phyloP scores from a whole-genome alignment of 1,284 basidiomycete species.

The Pseudozyma flocculosa region DNA sequence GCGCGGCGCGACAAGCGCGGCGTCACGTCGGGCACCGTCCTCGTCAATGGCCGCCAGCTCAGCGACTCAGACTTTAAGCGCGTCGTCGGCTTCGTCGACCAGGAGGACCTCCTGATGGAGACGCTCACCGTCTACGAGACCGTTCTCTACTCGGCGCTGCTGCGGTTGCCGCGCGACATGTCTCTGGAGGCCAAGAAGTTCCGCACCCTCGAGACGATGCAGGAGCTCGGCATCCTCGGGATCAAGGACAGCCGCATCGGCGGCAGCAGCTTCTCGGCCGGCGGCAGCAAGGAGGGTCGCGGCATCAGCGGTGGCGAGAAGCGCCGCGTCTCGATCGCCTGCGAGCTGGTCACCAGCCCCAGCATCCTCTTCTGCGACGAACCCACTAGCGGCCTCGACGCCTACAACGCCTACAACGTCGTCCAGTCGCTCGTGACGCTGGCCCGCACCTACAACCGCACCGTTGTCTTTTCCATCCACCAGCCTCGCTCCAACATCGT shows the following conservation, averaged over 20 bases:
- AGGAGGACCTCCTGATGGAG: slow-evolving; percentile 94
- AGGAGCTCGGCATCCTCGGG: slow-evolving; percentile 86
- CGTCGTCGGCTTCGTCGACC: slow-evolving; percentile 91
- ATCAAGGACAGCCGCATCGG: slow-evolving; percentile 91
- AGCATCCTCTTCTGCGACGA: slow-evolving; percentile 95
- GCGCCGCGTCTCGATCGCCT: slow-evolving; percentile 74
- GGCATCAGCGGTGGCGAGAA: slow-evolving; percentile 48
- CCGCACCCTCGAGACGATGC: slow-evolving; percentile 90
- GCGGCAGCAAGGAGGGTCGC: slow-evolving; percentile 80
- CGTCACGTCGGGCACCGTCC: slow-evolving; percentile 70
- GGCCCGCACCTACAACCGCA: slow-evolving; percentile 86
- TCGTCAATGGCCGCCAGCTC: slow-evolving; percentile 83
- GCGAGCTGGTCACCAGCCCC: slow-evolving; percentile 93
- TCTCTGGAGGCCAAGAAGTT: slow-evolving; percentile 88
- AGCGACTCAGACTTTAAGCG: slow-evolving; percentile 75
- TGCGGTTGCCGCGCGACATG: slow-evolving; percentile 91
- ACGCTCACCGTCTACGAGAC: slow-evolving; percentile 98
- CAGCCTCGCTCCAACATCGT: slow-evolving; percentile 98
- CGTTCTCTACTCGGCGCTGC: slow-evolving; percentile 84
- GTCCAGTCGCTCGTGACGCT: slow-evolving; percentile 82
- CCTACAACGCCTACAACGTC: slow-evolving; percentile 93
- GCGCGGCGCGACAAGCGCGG: slow-evolving; percentile 86
- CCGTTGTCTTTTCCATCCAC: slow-evolving; percentile 94
- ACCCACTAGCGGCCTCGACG: slow-evolving; percentile 84
- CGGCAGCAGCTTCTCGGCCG: slow-evolving; percentile 61